Percentiles rank a stretch among this genome's conserved stretches.
These are phyloP conservation scores for Vicia sativa DNA, from an alignment of 306 rosid genomes.

Conservation along the genomic window DNA sequence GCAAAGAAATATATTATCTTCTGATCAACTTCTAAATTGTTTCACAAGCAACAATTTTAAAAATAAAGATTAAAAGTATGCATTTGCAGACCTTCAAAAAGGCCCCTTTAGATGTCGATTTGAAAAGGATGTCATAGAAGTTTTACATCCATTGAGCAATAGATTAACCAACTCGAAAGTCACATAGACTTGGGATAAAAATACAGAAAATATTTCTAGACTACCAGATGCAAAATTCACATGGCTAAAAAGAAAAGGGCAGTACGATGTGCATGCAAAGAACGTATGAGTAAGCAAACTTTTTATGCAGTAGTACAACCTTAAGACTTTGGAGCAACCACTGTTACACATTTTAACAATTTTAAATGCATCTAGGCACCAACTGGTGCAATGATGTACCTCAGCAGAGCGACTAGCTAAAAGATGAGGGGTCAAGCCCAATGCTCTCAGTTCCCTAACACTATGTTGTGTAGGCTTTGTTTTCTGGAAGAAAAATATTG, in stretches of 20 bases:
- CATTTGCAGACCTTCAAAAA: constrained; percentile 11
- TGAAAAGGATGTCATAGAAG: constrained; percentile 18
- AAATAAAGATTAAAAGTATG: not conserved
- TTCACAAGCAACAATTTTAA: not conserved
- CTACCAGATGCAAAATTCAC: constrained; percentile 5
- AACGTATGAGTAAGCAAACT: constrained; percentile 3
- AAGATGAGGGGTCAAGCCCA: constrained; percentile 96
- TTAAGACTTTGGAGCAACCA: constrained; percentile 24
- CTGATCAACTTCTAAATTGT: not conserved
- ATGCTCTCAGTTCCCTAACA: constrained; percentile 91
- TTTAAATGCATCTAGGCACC: constrained; percentile 32
- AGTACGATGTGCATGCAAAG: constrained; percentile 19
- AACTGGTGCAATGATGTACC: constrained; percentile 51
- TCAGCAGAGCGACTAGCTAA: constrained; percentile 95
- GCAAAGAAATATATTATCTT: not conserved
- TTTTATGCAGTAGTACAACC: constrained; percentile 14
- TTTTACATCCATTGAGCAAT: constrained; percentile 12
- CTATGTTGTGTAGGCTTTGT: constrained; percentile 98
- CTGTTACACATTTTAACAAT: constrained; percentile 12
- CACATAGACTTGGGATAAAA: constrained; percentile 9
- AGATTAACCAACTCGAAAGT: constrained; percentile 9
- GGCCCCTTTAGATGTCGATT: constrained; percentile 12
- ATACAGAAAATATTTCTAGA: constrained; percentile 5
- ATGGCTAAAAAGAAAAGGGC: not conserved
- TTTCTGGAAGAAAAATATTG: constrained; percentile 63